These are phyloP conservation scores for Tuber borchii DNA, from an alignment of 495 filamentous ascomycete genomes.

Conservation along the genomic window DNA sequence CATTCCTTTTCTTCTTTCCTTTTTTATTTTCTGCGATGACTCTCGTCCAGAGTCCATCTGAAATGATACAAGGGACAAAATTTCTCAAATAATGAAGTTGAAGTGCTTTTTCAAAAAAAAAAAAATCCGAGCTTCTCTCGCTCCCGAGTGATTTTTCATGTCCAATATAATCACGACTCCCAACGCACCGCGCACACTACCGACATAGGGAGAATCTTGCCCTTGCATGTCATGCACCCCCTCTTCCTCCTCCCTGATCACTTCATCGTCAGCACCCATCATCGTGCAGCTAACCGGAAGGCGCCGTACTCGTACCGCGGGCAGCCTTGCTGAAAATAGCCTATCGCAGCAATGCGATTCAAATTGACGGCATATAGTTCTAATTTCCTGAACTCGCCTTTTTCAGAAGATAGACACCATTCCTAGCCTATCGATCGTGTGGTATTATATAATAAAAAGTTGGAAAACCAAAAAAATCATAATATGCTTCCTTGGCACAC, in stretches of 20 bases:
- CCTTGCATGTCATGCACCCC: background rate
- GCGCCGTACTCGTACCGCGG: background rate
- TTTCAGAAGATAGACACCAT: background rate
- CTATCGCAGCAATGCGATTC: background rate
- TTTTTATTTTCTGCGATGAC: constrained; percentile 31
- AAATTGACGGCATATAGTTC: background rate
- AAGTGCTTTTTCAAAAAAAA: constrained; percentile 28
- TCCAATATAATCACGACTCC: background rate
- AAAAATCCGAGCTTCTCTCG: constrained; percentile 16
- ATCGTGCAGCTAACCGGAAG: background rate
- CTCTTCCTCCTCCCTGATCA: background rate
- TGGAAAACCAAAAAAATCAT: background rate
- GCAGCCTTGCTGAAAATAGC: background rate
- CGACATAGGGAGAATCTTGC: background rate
- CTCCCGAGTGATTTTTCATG: constrained; percentile 20
- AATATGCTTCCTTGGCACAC: background rate
- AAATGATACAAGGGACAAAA: constrained; percentile 3
- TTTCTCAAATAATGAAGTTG: constrained; percentile 1
- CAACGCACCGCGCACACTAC: background rate
- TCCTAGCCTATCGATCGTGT: background rate
- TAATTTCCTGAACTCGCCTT: background rate
- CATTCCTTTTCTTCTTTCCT: constrained; percentile 20
- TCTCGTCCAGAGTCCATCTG: constrained; percentile 16
- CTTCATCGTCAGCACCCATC: background rate
- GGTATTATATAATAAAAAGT: background rate